phyloP scores from a whole-genome alignment of 768 basidiomycete genomes.

The Leccinum fibrillosum region DNA sequence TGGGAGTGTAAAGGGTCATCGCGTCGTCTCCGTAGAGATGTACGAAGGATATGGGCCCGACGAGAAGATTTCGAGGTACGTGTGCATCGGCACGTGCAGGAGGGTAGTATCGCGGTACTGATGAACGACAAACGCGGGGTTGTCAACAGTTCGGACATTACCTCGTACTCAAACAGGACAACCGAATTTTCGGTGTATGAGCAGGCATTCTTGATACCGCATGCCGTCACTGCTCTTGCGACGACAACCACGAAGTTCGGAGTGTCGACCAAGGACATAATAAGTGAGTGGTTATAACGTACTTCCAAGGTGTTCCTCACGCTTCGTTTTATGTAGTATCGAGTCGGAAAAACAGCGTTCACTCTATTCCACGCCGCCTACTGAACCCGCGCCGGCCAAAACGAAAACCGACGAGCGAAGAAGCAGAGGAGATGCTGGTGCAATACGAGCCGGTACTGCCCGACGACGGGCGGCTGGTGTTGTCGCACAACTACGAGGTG shows the following conservation, averaged over 20 bases:
- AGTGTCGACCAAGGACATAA: constrained; percentile 80
- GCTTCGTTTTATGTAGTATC: constrained; percentile 53
- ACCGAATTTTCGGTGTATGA: constrained; percentile 57
- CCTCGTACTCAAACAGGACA: constrained; percentile 53
- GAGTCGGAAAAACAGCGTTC: constrained; percentile 68
- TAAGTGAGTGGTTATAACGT: constrained; percentile 51
- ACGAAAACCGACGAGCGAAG: constrained; percentile 69
- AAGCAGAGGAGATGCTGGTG: constrained; percentile 82
- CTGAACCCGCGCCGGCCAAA: constrained; percentile 83
- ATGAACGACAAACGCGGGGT: background rate
- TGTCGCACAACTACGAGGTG: constrained; percentile 59
- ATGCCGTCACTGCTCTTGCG: constrained; percentile 64
- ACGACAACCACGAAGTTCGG: constrained; percentile 86
- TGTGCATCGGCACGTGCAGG: constrained; percentile 1
- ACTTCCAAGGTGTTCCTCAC: background rate
- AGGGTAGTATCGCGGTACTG: background rate
- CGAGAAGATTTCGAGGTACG: constrained; percentile 71
- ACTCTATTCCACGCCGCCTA: constrained; percentile 66
- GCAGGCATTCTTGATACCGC: constrained; percentile 67
- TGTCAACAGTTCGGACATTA: constrained; percentile 45
- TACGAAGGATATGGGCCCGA: constrained; percentile 75
- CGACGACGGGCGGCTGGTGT: constrained; percentile 57
- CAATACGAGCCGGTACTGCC: constrained; percentile 80
- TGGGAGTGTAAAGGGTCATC: constrained; percentile 59
- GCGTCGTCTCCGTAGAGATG: constrained; percentile 80